A percentile compares a stretch with the other conserved stretches of the same genome.
Conservation (phyloP, 2,329 filamentous ascomycete species). For the Fusarium staphyleae region DNA sequence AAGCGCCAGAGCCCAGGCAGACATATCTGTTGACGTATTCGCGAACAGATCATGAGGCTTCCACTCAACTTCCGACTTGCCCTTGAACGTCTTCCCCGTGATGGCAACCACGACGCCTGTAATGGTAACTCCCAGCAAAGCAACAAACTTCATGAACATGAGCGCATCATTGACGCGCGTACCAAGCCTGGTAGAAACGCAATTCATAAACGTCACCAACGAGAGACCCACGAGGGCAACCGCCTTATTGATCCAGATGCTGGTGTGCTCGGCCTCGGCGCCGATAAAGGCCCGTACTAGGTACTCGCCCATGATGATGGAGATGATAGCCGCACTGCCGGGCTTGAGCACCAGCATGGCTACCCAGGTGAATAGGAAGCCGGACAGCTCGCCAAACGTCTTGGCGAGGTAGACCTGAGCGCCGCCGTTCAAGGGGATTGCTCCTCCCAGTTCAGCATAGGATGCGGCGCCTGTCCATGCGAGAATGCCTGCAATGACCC, state of each 20-base stretch:
- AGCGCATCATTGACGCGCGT: slow-evolving; percentile 89
- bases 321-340: slow-evolving; percentile 89
- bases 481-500: slow-evolving; percentile 87
- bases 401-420: slow-evolving; percentile 94
- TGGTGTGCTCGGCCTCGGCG: slow-evolving; percentile 81
- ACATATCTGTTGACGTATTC: slow-evolving; percentile 79
- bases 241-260: slow-evolving; percentile 87
- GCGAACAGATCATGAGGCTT: slow-evolving; percentile 89
- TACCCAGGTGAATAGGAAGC: slow-evolving; percentile 96
- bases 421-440: slow-evolving; percentile 94
- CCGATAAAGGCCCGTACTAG: slow-evolving; percentile 87
- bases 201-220: slow-evolving; percentile 84
- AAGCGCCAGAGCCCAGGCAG: slow-evolving; percentile 89
- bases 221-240: slow-evolving; percentile 81
- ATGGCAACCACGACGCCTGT: slow-evolving; percentile 88
- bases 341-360: slow-evolving; percentile 94
- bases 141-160: slow-evolving; percentile 97
- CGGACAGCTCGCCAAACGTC: slow-evolving; percentile 91
- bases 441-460: slow-evolving; percentile 93
- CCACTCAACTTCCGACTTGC: slow-evolving; percentile 82
- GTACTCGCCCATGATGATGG: slow-evolving; percentile 98
- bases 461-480: slow-evolving; percentile 96
- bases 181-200: slow-evolving; percentile 86
- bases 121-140: slow-evolving; percentile 83
- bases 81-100: slow-evolving; percentile 82